phyloP scores from a whole-genome alignment of 768 basidiomycete genomes.

The Rhodosporidiobolus sp. region DNA sequence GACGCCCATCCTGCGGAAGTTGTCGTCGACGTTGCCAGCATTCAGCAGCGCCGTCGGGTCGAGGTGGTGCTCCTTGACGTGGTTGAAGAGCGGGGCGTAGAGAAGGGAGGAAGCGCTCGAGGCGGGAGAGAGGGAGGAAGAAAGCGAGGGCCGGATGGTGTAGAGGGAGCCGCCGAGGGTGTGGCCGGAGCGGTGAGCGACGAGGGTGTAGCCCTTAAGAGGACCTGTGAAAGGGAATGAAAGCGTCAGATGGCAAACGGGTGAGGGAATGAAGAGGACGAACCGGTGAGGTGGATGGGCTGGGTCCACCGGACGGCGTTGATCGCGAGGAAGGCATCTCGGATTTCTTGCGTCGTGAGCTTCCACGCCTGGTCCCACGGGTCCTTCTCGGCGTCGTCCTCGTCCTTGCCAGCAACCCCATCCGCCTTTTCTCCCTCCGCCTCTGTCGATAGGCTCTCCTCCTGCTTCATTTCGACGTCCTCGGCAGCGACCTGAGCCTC shows the following conservation, averaged over 20 bases:
- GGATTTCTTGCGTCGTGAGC: slow-evolving; percentile 75
- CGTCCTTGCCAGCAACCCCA: slow-evolving; percentile 24
- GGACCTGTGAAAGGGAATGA: slow-evolving; percentile 1
- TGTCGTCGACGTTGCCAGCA: slow-evolving; percentile 59
- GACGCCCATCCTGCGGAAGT: slow-evolving; percentile 81
- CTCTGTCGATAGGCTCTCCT: slow-evolving; percentile 21
- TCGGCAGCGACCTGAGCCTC: slow-evolving; percentile 3
- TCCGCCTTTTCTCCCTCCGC: slow-evolving; percentile 27
- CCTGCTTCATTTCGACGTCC: slow-evolving; percentile 27
- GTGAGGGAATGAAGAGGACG: slow-evolving; percentile 45
- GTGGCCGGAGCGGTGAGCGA: slow-evolving; percentile 91
- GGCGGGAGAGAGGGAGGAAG: slow-evolving; percentile 48
- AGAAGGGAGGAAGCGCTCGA: slow-evolving; percentile 69
- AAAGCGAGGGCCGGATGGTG: slow-evolving; percentile 97
- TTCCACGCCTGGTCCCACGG: slow-evolving; percentile 60
- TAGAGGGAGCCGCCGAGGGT: slow-evolving; percentile 94
- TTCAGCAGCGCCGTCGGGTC: slow-evolving; percentile 82
- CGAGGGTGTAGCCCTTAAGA: slow-evolving; percentile 60
- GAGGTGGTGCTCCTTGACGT: slow-evolving; percentile 90
- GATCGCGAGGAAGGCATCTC: slow-evolving; percentile 86
- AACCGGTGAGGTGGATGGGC: slow-evolving; percentile 89
- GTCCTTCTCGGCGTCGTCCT: slow-evolving; percentile 44
- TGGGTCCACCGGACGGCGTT: slow-evolving; percentile 92
- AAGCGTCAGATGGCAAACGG: slow-evolving; percentile 40
- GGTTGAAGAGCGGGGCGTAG: slow-evolving; percentile 92